Base-by-base conservation (phyloP, 148 eudicot species). In the Diospyros kaki region DNA sequence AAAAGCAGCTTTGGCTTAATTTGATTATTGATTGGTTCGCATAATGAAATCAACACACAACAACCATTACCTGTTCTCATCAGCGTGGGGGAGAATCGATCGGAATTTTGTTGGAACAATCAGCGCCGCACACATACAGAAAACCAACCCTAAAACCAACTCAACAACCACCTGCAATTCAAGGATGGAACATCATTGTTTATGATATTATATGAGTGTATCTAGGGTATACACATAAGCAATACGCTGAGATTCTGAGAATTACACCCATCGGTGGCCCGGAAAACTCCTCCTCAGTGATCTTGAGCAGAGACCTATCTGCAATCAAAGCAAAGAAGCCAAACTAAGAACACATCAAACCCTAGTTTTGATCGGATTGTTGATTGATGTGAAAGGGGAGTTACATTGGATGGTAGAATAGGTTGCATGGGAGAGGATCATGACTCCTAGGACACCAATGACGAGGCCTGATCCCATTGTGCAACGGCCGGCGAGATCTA, bases 301-400 rank as follows among this genome's bases (percentile, higher is more conserved):
- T 92, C 89, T 92, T 90, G 74, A 92, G 81, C 80, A 94, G 76
- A 51, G 91, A 86, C 82, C 94, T 84, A 84, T 92, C 98, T 94
- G 88, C 65, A 76, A 81, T 60, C 13, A 58, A 73, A n/a, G 2
- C n/a, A 73, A 48, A 54, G 8, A 6, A 76, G 8, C n/a, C 9
- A 45, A 62, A 17, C 9, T 53, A 2, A 62, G 18, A 60, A 28
- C 28, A 28, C 28, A 28, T 28, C 4, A 17, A 39, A 53, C 48
- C 53, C 40, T 9, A 58, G 56, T 15, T 60, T 51, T 41, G 66
- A 56, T 45, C 17, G 2, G 43, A 39, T 0, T 2, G 41, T 2
- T 48, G 11, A 13, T 4, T 38, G 48, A 10, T 15, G 15, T 41
- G 65, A 63, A 54, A 74, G 76, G 58, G 75, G 38, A 75, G 39